Evolutionary conservation across 2,329 filamentous ascomycete genomes (phyloP).

Genomic region (Aspergillus uvarum): DNA sequence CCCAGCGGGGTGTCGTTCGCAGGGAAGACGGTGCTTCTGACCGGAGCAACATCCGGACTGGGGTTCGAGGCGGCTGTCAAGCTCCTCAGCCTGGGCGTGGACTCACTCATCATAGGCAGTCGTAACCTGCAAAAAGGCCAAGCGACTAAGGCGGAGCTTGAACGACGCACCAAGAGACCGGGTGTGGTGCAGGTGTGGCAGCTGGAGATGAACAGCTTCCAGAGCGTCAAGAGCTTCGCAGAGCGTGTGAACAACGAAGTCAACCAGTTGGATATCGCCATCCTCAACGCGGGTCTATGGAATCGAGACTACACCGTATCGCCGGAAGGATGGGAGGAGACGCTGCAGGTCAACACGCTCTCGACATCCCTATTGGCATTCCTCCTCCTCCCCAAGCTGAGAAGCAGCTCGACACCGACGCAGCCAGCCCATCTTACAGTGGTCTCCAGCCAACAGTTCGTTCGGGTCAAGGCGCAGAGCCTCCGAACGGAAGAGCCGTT

Average conservation of each 20-base stretch:
- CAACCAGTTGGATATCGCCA: slow-evolving; percentile 44
- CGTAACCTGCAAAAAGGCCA: slow-evolving; percentile 47
- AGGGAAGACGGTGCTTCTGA: slow-evolving; percentile 50
- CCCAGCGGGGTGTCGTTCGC: slow-evolving; percentile 41
- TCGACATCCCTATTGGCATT: slow-evolving; percentile 57
- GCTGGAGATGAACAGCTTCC: slow-evolving; percentile 49
- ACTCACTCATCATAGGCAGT: slow-evolving; percentile 48
- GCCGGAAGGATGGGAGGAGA: slow-evolving; percentile 51
- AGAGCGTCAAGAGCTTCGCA: slow-evolving; percentile 47
- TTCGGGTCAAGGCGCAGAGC: slow-evolving; percentile 32
- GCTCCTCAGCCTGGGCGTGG: slow-evolving; percentile 44
- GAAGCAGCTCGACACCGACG: slow-evolving; percentile 31
- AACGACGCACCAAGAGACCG: slow-evolving; percentile 29
- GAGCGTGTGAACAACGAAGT: slow-evolving; percentile 38
- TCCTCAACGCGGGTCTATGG: slow-evolving; percentile 49
- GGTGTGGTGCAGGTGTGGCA: slow-evolving; percentile 45
- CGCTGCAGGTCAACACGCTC: slow-evolving; percentile 59
- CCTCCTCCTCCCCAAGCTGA: slow-evolving; percentile 52
- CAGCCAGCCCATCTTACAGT: slow-evolving; percentile 45
- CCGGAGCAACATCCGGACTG: slow-evolving; percentile 53
- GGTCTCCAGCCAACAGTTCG: slow-evolving; percentile 46
- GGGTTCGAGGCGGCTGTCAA: slow-evolving; percentile 53
- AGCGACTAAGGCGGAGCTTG: slow-evolving; percentile 42
- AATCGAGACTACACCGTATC: slow-evolving; percentile 38
- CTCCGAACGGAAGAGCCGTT: slow-evolving; percentile 32